These are phyloP conservation scores for Heliamphora exappendiculata DNA, from an alignment of 148 eudicot genomes.

Conservation along the genomic window DNA sequence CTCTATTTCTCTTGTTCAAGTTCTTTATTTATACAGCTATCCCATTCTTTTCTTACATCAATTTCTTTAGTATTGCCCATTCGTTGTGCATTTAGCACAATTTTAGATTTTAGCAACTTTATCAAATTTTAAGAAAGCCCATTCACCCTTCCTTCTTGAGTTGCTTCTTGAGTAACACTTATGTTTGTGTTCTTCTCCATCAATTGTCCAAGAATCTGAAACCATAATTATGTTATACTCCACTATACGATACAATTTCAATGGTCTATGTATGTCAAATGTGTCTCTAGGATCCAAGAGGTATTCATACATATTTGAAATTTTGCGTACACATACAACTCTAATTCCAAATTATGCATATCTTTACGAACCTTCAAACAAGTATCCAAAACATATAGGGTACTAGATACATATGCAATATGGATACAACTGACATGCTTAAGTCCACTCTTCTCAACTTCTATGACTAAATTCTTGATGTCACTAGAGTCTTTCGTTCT, in stretches of 20 bases:
- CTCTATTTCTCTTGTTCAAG: too few relatives aligned
- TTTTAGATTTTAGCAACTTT: too few relatives aligned
- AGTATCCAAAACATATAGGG: neutral
- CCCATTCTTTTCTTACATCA: too few relatives aligned
- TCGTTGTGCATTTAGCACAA: too few relatives aligned
- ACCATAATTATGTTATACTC: neutral
- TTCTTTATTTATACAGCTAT: too few relatives aligned
- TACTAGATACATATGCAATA: neutral
- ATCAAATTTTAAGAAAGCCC: too few relatives aligned
- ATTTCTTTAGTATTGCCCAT: too few relatives aligned
- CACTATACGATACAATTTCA: neutral
- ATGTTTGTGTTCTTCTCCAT: neutral
- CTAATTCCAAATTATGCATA: neutral
- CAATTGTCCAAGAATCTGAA: neutral
- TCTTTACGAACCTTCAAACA: neutral
- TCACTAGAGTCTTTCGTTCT: neutral
- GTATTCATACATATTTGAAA: neutral
- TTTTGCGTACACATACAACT: neutral
- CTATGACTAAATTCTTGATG: neutral
- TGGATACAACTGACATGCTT: neutral
- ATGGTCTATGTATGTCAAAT: neutral
- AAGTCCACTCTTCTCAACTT: neutral
- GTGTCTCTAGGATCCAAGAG: neutral
- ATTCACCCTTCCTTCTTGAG: too few relatives aligned
- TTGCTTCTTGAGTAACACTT: too few relatives aligned